Conservation (phyloP, 1,284 basidiomycete genomes). For the Pyrrhoderma noxium region DNA sequence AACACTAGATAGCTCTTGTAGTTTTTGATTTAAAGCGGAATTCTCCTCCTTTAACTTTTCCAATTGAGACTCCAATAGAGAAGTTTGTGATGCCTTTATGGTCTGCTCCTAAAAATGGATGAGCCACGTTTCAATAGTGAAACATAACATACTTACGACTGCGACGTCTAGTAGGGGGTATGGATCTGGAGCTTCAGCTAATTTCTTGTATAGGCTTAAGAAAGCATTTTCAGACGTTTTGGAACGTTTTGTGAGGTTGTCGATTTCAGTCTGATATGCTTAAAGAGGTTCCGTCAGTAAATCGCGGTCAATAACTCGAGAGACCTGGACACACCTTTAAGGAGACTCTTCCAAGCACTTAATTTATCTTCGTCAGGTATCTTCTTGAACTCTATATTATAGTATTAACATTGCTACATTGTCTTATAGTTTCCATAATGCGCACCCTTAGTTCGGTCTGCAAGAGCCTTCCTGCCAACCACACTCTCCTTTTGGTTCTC, state of each 20-base stretch:
- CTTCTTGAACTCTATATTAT: constrained; percentile 80
- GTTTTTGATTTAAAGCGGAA: constrained; percentile 61
- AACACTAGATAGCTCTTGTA: constrained; percentile 55
- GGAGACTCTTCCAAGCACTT: constrained; percentile 75
- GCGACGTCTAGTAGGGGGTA: constrained; percentile 92
- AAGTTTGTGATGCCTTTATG: constrained; percentile 77
- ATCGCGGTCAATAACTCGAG: constrained; percentile 6
- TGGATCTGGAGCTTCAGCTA: constrained; percentile 93
- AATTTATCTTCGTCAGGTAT: constrained; percentile 82
- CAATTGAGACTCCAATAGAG: constrained; percentile 68
- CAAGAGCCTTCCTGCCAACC: constrained; percentile 85
- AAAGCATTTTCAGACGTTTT: constrained; percentile 92
- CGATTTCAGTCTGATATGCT: constrained; percentile 97
- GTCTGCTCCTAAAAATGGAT: constrained; percentile 65
- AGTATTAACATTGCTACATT: not conserved
- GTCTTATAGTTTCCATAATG: not conserved
- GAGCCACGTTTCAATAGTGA: not conserved
- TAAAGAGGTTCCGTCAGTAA: not conserved
- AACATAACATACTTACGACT: constrained; percentile 48
- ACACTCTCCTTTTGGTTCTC: constrained; percentile 96
- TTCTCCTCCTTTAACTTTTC: constrained; percentile 73
- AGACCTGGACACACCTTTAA: constrained; percentile 56
- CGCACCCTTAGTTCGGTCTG: constrained; percentile 88
- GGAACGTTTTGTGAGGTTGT: constrained; percentile 85
- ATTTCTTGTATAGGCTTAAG: constrained; percentile 86